These are phyloP conservation scores for Picocystis sp. DNA, from an alignment of 163 green algal species.

Conservation along the genomic window DNA sequence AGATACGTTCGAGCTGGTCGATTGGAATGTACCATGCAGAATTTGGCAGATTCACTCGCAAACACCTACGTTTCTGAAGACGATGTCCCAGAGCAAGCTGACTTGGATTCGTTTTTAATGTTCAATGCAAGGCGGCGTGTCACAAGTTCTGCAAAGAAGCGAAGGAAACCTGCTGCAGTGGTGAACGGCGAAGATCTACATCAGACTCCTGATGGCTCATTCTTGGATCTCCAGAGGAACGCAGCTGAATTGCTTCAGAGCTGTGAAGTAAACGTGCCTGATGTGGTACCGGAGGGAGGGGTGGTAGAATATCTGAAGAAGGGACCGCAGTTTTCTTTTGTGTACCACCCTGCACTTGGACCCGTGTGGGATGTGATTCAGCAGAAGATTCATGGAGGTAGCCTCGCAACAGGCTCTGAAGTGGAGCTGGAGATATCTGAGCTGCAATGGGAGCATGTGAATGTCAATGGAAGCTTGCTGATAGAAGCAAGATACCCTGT, in stretches of 20 bases:
- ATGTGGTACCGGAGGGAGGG: conserved; percentile 16
- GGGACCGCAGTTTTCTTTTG: conserved; percentile 74
- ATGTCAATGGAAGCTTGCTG: conserved; percentile 17
- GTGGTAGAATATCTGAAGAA: conserved; percentile 38
- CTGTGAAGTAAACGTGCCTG: conserved; percentile 45
- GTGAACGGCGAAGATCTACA: conserved; percentile 34
- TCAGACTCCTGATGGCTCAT: conserved; percentile 92
- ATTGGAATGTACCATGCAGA: conserved; percentile 97
- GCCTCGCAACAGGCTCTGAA: conserved; percentile 49
- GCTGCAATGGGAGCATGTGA: conserved; percentile 42
- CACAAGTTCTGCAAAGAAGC: conserved; percentile 84
- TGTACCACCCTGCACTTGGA: conserved; percentile 80
- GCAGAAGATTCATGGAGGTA: conserved; percentile 79
- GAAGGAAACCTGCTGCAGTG: conserved; percentile 32
- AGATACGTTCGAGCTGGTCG: conserved; percentile 46
- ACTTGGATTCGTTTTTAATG: conserved; percentile 75
- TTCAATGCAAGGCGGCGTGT: conserved; percentile 71
- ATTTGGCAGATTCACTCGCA: conserved; percentile 79
- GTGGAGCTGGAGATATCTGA: conserved; percentile 81
- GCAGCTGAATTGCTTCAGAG: conserved; percentile 46
- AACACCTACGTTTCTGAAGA: conserved; percentile 14
- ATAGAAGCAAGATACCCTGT: conserved; percentile 5
- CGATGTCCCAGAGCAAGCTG: background rate
- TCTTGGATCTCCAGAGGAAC: conserved; percentile 82
- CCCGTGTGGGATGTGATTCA: conserved; percentile 84